These are phyloP conservation scores for Flaveria sonorensis DNA, from an alignment of 129 eudicot species.

Conservation along the genomic window DNA sequence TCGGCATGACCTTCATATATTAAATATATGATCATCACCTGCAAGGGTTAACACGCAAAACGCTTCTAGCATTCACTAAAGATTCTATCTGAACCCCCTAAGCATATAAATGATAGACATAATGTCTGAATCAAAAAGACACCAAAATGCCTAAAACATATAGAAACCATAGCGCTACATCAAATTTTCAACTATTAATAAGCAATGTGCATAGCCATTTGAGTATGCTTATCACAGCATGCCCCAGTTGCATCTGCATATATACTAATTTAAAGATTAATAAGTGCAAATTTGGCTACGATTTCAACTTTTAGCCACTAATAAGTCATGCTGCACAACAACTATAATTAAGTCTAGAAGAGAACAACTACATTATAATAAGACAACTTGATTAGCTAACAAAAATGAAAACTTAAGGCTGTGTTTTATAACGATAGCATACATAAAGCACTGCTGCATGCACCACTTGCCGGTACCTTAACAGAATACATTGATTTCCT, in stretches of 20 bases:
- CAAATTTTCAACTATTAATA: constrained; percentile 2
- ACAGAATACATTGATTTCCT: background rate
- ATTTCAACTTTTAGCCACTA: too few relatives aligned
- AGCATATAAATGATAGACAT: too few relatives aligned
- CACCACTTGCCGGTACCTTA: constrained; percentile 2
- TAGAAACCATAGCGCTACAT: background rate
- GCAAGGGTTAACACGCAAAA: background rate
- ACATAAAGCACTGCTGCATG: background rate
- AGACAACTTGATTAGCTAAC: background rate
- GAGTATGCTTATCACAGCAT: too few relatives aligned
- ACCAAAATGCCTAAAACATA: too few relatives aligned
- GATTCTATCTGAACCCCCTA: background rate
- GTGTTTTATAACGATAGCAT: background rate
- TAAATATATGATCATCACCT: background rate
- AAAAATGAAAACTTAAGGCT: background rate
- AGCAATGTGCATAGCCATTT: constrained; percentile 17
- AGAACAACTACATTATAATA: background rate
- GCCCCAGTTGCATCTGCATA: background rate
- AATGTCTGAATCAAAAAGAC: too few relatives aligned
- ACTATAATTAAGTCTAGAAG: background rate
- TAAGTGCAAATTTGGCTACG: too few relatives aligned
- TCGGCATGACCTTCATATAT: background rate
- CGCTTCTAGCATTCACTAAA: background rate
- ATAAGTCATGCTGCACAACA: too few relatives aligned
- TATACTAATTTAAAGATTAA: background rate